These are phyloP conservation scores for Jamesozyma jinghongensis DNA, from an alignment of 805 yeast species.

Conservation along the genomic window DNA sequence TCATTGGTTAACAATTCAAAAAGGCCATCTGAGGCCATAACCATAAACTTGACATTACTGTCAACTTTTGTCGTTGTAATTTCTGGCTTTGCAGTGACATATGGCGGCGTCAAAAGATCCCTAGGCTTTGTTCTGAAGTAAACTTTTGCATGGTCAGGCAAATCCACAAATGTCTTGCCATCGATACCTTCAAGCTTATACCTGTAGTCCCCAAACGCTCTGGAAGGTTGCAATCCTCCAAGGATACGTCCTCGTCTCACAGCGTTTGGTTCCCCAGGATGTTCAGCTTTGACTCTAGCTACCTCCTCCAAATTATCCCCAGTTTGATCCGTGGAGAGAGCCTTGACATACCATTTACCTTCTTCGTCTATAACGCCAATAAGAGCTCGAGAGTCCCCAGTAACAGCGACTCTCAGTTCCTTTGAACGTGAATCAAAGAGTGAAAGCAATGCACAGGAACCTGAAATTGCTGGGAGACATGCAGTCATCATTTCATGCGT, in stretches of 20 bases:
- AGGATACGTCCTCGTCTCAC: slow-evolving; percentile 81
- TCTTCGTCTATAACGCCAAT: slow-evolving; percentile 54
- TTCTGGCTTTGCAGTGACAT: slow-evolving; percentile 95
- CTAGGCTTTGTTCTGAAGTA: slow-evolving; percentile 74
- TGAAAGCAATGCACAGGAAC: slow-evolving; percentile 85
- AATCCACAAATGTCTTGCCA: slow-evolving; percentile 37
- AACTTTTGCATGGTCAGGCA: slow-evolving; percentile 71
- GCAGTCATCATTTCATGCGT: slow-evolving; percentile 47
- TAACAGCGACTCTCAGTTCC: slow-evolving; percentile 77
- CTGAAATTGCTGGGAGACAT: slow-evolving; percentile 89
- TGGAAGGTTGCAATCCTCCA: slow-evolving; percentile 88
- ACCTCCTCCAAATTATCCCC: slow-evolving; percentile 88
- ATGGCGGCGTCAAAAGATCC: slow-evolving; percentile 80
- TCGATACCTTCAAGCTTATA: slow-evolving; percentile 66
- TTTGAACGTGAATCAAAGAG: slow-evolving; percentile 73
- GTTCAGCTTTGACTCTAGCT: slow-evolving; percentile 71
- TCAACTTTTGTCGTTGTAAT: slow-evolving; percentile 70
- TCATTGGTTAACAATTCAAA: slow-evolving; percentile 88
- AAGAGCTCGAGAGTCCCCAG: slow-evolving; percentile 93
- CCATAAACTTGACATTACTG: slow-evolving; percentile 71
- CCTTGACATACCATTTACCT: slow-evolving; percentile 81
- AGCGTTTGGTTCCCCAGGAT: slow-evolving; percentile 83
- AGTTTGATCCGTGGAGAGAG: slow-evolving; percentile 85
- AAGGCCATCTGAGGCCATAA: slow-evolving; percentile 89
- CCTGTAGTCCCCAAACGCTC: slow-evolving; percentile 96